phyloP scores from a whole-genome alignment of 371 early-diverging fungal species.

The Pancytospora philotis region DNA sequence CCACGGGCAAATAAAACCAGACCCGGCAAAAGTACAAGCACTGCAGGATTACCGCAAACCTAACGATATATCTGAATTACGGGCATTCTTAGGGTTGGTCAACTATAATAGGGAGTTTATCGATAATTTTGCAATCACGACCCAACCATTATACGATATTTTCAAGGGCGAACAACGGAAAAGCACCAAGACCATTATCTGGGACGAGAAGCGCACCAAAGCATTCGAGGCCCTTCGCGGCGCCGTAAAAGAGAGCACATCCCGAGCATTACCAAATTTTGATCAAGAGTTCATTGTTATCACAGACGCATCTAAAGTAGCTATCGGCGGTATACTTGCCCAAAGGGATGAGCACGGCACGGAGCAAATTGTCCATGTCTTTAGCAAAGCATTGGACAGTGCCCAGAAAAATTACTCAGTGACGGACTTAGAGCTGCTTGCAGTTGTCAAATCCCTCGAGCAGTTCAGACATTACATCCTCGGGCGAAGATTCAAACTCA shows the following conservation, averaged over 20 bases:
- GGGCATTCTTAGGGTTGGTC: too few species aligned
- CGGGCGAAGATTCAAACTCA: conserved; percentile 5
- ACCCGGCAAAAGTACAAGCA: too few species aligned
- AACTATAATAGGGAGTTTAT: too few species aligned
- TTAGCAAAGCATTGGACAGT: neutral
- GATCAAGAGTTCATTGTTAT: conserved; percentile 23
- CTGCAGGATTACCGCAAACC: too few species aligned
- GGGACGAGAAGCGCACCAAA: neutral
- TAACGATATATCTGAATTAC: too few species aligned
- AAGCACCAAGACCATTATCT: neutral
- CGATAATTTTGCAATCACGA: too few species aligned
- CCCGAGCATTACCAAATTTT: conserved; percentile 5
- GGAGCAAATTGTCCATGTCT: conserved; percentile 11
- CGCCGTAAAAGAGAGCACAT: neutral
- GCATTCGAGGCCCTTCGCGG: neutral
- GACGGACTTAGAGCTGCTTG: conserved; percentile 24
- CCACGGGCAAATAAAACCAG: too few species aligned
- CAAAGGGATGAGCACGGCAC: conserved; percentile 10
- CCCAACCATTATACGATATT: too few species aligned
- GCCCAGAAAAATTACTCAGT: conserved; percentile 28
- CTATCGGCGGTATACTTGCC: conserved; percentile 14
- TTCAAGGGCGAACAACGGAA: neutral
- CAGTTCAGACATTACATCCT: conserved; percentile 26
- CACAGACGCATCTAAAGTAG: conserved; percentile 32
- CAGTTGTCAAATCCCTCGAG: conserved; percentile 6